phyloP scores from a whole-genome alignment of 192 early-diverging fungal species.

The Gaertneriomyces semiglobifer region DNA sequence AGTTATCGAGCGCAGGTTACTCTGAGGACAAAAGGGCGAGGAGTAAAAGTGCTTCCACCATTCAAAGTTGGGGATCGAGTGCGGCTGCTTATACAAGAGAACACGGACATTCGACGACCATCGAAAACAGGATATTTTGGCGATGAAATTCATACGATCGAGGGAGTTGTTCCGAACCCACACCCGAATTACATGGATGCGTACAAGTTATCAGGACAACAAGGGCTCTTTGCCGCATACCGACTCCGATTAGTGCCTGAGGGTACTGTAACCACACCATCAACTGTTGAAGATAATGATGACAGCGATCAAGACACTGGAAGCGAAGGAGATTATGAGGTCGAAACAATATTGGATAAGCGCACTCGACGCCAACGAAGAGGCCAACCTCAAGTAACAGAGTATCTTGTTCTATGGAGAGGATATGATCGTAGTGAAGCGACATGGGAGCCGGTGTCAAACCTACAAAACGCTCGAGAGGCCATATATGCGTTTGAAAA shows the following conservation, averaged over 20 bases:
- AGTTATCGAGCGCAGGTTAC: background rate
- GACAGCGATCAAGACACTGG: background rate
- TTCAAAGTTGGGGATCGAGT: background rate
- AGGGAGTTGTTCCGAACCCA: too few relatives aligned
- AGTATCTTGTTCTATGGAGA: too few relatives aligned
- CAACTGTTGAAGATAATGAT: background rate
- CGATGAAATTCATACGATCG: too few relatives aligned
- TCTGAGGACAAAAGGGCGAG: background rate
- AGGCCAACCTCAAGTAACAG: background rate
- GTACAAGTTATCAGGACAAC: too few relatives aligned
- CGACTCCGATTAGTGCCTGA: background rate
- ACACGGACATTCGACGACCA: too few relatives aligned
- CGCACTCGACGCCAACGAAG: background rate
- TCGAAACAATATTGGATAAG: background rate
- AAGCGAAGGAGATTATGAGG: background rate
- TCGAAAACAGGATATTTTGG: too few relatives aligned
- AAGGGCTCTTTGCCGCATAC: background rate
- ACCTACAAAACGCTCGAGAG: too few relatives aligned
- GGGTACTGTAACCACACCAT: background rate
- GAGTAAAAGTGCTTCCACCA: background rate
- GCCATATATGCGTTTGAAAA: too few relatives aligned
- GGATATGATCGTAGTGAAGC: too few relatives aligned
- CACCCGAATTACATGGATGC: too few relatives aligned
- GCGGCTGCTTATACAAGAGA: background rate
- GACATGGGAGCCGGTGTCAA: background rate